Conservation (phyloP, 148 eudicot species). For the Rhododendron vialii region DNA sequence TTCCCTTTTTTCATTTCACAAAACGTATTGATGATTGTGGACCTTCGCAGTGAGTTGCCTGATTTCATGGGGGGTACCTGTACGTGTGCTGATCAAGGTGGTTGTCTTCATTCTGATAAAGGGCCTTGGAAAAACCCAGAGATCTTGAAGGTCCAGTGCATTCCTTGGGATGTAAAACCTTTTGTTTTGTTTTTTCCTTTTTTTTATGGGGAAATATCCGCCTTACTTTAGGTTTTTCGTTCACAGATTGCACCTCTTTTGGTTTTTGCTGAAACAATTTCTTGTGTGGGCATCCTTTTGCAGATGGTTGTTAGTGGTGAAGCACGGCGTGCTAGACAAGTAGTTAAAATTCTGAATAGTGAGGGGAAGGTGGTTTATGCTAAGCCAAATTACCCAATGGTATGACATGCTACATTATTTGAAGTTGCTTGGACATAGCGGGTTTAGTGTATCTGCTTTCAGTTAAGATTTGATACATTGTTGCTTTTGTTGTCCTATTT, state of each 20-base stretch:
- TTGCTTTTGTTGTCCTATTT: constrained; percentile 8
- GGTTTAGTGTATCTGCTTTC: neutral
- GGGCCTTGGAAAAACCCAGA: constrained; percentile 97
- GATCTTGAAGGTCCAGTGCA: constrained; percentile 52
- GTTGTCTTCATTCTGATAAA: constrained; percentile 90
- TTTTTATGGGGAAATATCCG: neutral
- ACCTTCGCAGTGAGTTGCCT: constrained; percentile 67
- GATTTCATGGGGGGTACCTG: constrained; percentile 90
- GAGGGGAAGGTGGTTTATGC: constrained; percentile 94
- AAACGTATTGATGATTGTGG: neutral
- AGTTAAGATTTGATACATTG: neutral
- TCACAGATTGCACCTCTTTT: neutral
- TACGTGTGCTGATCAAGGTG: constrained; percentile 83
- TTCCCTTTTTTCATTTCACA: neutral
- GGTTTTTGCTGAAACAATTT: neutral
- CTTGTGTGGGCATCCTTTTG: constrained; percentile 14
- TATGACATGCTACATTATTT: constrained; percentile 21
- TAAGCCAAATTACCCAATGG: constrained; percentile 75
- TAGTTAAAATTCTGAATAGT: constrained; percentile 78
- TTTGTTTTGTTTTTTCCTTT: neutral
- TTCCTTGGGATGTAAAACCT: constrained; percentile 7
- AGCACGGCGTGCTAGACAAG: constrained; percentile 78
- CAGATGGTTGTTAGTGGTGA: constrained; percentile 86
- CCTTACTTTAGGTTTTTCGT: neutral
- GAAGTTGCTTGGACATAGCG: neutral